phyloP scores from a whole-genome alignment of 345 rosid species.

The Erodium maritimum region DNA sequence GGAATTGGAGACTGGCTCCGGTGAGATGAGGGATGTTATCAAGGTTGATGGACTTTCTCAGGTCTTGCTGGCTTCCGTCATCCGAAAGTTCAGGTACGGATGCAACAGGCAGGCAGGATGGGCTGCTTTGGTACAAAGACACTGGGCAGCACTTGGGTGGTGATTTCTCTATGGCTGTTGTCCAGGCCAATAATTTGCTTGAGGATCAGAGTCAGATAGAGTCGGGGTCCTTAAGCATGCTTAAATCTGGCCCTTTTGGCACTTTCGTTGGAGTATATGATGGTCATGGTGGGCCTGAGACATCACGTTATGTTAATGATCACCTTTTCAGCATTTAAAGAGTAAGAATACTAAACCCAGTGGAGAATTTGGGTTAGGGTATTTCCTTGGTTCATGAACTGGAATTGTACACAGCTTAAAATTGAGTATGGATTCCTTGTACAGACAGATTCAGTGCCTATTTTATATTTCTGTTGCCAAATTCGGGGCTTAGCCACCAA shows the following conservation, averaged over 20 bases:
- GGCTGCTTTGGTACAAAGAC: slow-evolving; percentile 93
- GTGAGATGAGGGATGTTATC: slow-evolving; percentile 99
- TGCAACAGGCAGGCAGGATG: slow-evolving; percentile 69
- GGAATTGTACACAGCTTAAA: too few species aligned
- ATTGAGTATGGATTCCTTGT: too few species aligned
- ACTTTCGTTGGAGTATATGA: slow-evolving; percentile 91
- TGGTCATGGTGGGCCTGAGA: slow-evolving; percentile 99
- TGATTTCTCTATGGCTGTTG: slow-evolving; percentile 96
- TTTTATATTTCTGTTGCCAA: too few species aligned
- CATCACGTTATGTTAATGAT: slow-evolving; percentile 76
- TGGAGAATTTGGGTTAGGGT: slow-evolving; percentile 1
- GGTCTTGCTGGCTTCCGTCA: slow-evolving; percentile 82
- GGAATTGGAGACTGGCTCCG: slow-evolving; percentile 34
- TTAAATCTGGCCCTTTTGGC: slow-evolving; percentile 77
- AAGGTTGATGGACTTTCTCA: slow-evolving; percentile 62
- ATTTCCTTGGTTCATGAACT: slow-evolving; percentile 5
- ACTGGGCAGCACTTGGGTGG: slow-evolving; percentile 75
- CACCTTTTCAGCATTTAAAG: slow-evolving; percentile 83
- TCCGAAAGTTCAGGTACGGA: slow-evolving; percentile 39
- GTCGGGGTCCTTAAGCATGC: slow-evolving; percentile 75
- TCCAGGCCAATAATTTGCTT: slow-evolving; percentile 79
- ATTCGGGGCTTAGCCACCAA: too few species aligned
- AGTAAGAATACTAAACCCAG: slow-evolving; percentile 31
- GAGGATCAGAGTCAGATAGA: slow-evolving; percentile 97
- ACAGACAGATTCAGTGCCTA: too few species aligned